Evolutionary conservation across 805 yeast species (phyloP).

Genomic region (Cyberlindnera lachancei): DNA sequence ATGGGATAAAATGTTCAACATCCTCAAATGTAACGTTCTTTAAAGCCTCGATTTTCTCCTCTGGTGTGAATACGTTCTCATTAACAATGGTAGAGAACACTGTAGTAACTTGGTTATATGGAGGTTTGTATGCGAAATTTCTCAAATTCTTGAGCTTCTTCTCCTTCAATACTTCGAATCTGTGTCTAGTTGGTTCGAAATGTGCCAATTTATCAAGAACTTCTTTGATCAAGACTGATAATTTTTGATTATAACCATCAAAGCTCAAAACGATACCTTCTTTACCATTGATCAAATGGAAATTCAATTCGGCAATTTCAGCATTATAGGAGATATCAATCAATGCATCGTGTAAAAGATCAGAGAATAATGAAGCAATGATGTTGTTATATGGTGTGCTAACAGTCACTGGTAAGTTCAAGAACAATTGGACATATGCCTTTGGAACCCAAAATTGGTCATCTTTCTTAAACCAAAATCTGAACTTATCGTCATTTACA

Average conservation of each 20-base stretch:
- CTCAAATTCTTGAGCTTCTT: conserved; percentile 52
- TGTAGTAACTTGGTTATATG: conserved; percentile 69
- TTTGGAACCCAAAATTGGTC: conserved; percentile 87
- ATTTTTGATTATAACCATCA: conserved; percentile 79
- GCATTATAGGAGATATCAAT: conserved; percentile 80
- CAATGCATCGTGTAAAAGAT: conserved; percentile 67
- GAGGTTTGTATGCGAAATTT: conserved; percentile 66
- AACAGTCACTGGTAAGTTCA: conserved; percentile 59
- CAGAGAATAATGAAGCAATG: conserved; percentile 54
- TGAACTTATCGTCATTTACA: conserved; percentile 39
- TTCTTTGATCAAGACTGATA: conserved; percentile 52
- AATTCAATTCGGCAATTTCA: conserved; percentile 65
- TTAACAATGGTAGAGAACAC: conserved; percentile 58
- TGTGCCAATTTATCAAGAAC: conserved; percentile 46
- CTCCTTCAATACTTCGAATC: conserved; percentile 65
- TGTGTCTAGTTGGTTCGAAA: conserved; percentile 43
- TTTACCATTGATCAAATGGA: conserved; percentile 48
- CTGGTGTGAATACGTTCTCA: conserved; percentile 60
- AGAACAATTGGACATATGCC: conserved; percentile 57
- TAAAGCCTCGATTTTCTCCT: conserved; percentile 49
- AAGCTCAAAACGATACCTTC: conserved; percentile 67
- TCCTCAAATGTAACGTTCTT: conserved; percentile 40
- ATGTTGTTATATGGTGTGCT: conserved; percentile 53
- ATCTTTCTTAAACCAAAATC: conserved; percentile 85
- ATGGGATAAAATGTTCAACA: conserved; percentile 41